Evolutionary conservation across 495 filamentous ascomycete species (phyloP).

Genomic region (Paragyromitra xinjiangensis): DNA sequence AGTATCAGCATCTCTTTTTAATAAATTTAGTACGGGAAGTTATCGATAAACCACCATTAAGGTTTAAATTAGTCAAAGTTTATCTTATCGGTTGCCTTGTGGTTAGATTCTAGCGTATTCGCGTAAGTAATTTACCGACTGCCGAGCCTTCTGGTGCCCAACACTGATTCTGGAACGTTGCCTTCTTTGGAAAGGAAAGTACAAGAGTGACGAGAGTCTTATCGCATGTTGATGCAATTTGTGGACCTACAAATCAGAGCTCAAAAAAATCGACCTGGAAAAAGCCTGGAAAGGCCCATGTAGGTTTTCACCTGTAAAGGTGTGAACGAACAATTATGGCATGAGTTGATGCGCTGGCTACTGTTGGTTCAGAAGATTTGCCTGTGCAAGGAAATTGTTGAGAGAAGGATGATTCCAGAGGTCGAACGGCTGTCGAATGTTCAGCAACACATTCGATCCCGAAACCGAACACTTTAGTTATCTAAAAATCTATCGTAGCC

Average conservation of each 20-base stretch:
- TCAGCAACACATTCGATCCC: conserved; percentile 19
- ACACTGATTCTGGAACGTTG: conserved; percentile 36
- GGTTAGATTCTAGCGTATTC: conserved; percentile 34
- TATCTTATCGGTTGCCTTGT: conserved; percentile 25
- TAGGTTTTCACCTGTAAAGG: not conserved
- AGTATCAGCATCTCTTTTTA: not conserved
- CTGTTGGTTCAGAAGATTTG: not conserved
- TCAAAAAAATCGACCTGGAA: not conserved
- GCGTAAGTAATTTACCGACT: conserved; percentile 32
- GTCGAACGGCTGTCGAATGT: conserved; percentile 22
- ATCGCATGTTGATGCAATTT: conserved; percentile 28
- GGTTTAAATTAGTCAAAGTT: conserved; percentile 30
- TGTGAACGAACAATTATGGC: not conserved
- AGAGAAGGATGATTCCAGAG: conserved; percentile 7
- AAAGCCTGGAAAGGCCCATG: not conserved
- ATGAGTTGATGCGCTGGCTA: conserved; percentile 29
- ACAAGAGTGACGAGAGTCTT: conserved; percentile 17
- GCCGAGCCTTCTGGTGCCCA: conserved; percentile 15
- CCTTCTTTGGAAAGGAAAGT: conserved; percentile 24
- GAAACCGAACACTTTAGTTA: not conserved
- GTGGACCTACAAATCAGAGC: conserved; percentile 6
- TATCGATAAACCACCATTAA: conserved; percentile 39
- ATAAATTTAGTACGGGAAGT: conserved; percentile 9
- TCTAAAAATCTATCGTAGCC: not conserved
- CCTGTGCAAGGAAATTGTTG: conserved; percentile 36